Evolutionary conservation across 345 rosid species (phyloP).

Genomic region (Mallotus nudiflorus): DNA sequence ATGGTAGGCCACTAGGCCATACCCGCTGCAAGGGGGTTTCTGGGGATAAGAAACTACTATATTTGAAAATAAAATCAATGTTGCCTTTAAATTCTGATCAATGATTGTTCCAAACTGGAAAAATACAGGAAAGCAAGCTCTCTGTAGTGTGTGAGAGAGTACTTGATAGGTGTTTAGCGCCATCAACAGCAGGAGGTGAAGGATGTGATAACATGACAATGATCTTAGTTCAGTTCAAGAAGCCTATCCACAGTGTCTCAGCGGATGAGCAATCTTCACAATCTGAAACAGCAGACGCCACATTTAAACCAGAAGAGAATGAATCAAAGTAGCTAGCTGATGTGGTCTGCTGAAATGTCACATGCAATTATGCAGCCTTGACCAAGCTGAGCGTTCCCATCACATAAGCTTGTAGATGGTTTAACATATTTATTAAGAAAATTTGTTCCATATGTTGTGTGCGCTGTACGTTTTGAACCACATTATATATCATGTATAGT

Average conservation of each 20-base stretch:
- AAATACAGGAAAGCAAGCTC: conserved; percentile 81
- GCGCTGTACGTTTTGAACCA: conserved; percentile 4
- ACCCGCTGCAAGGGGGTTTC: too few species aligned
- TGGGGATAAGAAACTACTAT: not conserved
- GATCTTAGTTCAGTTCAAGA: conserved; percentile 91
- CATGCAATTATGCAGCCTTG: not conserved
- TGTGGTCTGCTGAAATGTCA: not conserved
- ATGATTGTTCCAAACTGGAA: conserved; percentile 1
- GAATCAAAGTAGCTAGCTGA: conserved; percentile 18
- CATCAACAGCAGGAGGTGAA: conserved; percentile 76
- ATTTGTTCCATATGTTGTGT: conserved; percentile 7
- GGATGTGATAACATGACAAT: conserved; percentile 99
- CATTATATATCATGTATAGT: conserved; percentile 32
- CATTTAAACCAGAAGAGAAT: conserved; percentile 30
- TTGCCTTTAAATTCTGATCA: not conserved
- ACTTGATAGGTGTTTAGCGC: conserved; percentile 84
- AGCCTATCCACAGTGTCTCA: conserved; percentile 37
- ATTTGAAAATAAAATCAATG: not conserved
- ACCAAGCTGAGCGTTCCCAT: not conserved
- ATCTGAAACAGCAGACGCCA: conserved; percentile 24
- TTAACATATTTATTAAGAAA: conserved; percentile 13
- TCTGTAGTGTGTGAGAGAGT: conserved; percentile 84
- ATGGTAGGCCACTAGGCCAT: too few species aligned
- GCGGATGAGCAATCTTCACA: conserved; percentile 39
- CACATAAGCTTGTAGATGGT: conserved; percentile 12